Conservation (phyloP, 371 early-diverging fungal genomes). For the Syncephalastrum monosporum region DNA sequence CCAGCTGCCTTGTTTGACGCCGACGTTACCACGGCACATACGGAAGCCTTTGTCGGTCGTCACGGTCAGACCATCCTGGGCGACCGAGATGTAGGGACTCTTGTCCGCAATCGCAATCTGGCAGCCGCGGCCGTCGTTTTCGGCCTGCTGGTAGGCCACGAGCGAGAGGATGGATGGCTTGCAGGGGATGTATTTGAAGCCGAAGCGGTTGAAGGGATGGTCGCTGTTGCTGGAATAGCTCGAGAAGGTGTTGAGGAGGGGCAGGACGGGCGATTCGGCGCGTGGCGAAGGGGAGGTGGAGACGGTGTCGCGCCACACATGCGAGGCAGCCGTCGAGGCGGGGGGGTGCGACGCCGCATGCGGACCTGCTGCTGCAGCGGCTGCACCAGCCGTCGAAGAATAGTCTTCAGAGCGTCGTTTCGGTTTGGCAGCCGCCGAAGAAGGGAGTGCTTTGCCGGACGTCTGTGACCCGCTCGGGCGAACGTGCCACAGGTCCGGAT, state of each 20-base stretch:
- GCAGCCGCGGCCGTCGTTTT: constrained; percentile 42
- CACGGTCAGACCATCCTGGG: constrained; percentile 58
- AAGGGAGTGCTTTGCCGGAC: constrained; percentile 12
- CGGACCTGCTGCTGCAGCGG: too few species aligned
- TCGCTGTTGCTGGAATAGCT: constrained; percentile 29
- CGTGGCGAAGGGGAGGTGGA: constrained; percentile 30
- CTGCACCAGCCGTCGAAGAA: not conserved
- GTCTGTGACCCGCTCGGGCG: constrained; percentile 51
- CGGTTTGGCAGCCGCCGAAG: constrained; percentile 71
- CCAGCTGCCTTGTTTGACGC: constrained; percentile 69
- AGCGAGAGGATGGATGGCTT: constrained; percentile 49
- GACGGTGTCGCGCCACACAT: too few species aligned
- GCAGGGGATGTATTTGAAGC: constrained; percentile 67
- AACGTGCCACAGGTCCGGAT: constrained; percentile 66
- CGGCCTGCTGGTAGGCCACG: constrained; percentile 56
- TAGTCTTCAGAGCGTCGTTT: constrained; percentile 44
- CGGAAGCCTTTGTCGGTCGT: constrained; percentile 70
- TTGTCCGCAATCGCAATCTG: constrained; percentile 62
- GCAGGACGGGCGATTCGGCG: constrained; percentile 29
- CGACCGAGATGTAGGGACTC: constrained; percentile 65
- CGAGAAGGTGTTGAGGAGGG: constrained; percentile 23
- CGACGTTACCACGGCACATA: constrained; percentile 67
- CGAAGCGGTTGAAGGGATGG: constrained; percentile 52
- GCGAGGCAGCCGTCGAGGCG: too few species aligned
- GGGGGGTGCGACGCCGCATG: too few species aligned